A percentile compares a stretch with the other conserved stretches of the same genome.
Evolutionary conservation across 495 filamentous ascomycete species (phyloP).

Genomic region (Podospora pseudoanserina): DNA sequence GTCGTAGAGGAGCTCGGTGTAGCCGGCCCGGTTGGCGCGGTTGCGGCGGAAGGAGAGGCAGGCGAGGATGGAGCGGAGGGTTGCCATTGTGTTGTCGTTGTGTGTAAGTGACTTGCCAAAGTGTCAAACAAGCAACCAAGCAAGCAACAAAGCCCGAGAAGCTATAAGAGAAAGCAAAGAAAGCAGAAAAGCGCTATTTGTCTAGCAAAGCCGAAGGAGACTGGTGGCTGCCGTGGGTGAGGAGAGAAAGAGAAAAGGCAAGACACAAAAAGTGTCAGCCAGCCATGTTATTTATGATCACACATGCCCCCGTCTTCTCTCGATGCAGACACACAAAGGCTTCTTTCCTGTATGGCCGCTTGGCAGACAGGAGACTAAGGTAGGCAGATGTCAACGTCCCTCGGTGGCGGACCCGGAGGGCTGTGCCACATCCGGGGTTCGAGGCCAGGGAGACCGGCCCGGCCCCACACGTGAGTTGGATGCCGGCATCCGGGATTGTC

Average conservation of each 20-base stretch:
- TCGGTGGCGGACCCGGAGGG: constrained; percentile 1
- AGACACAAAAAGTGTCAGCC: background rate
- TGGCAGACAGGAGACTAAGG: background rate
- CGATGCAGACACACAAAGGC: background rate
- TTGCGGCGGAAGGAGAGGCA: constrained; percentile 18
- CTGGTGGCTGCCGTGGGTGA: constrained; percentile 10
- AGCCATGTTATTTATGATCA: background rate
- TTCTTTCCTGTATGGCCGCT: background rate
- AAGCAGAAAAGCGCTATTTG: constrained; percentile 2
- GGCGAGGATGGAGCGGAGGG: constrained; percentile 16
- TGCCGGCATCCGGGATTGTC: background rate
- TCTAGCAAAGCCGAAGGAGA: background rate
- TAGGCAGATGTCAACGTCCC: background rate
- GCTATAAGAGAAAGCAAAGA: background rate
- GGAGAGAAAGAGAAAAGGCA: constrained; percentile 1
- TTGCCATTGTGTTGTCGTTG: constrained; percentile 14
- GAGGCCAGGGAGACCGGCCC: background rate
- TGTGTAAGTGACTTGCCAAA: background rate
- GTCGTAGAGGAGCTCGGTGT: constrained; percentile 22
- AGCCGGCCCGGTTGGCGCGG: constrained; percentile 8
- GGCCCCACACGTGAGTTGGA: background rate
- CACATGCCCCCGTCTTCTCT: background rate
- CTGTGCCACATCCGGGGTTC: constrained; percentile 1
- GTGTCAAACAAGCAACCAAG: constrained; percentile 2
- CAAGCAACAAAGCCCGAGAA: background rate